Evolutionary conservation across 352 stramenopile genomes (phyloP), one percentile per base, ranked within the genome.

Genomic region (Globisporangium abappressorium): DNA sequence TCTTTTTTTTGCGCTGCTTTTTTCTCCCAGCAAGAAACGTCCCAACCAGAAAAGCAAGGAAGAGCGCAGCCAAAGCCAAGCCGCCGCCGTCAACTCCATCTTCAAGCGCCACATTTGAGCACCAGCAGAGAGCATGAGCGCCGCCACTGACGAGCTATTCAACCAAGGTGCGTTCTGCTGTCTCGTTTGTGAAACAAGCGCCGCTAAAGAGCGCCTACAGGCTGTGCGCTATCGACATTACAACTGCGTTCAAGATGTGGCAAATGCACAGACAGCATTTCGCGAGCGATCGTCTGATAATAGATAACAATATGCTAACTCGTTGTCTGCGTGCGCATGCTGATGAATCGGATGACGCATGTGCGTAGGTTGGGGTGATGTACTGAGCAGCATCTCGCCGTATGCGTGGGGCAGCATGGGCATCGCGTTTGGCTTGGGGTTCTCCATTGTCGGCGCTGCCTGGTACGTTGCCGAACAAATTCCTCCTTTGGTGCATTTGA

Each of bases 401-500:
- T 99, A 99, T 71, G 96, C 95, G 63, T 99, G 94, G 92, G 98
- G 92, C 4, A 98, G 94, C 73, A 98, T 99, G 84, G 98, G 98
- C 12, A 90, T 99, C 62, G 97, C 96, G 5, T 98, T 99, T 57
- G 97, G 96, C 55, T 81, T 99, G 54, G 86, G 90, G 54, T 92
- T 99, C 53, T 99, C 94, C 15, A 97, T 99, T 65, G 83, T 99
- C 33, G 98, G 98, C 54, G 98, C 98, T 34, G 96, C 93, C 26
- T 98, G 95, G 95, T 96, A 69, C 58, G 82, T 80, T 4, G 24
- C 33, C 46, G 46, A 54, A 18, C 18, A 24, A 49, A 38, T 22
- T 22, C 33, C 24, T 57, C 24, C 12, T 22, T 36, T 58, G 18
- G 1, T 30, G 28, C 18, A n/a, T 49, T n/a, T 49, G 20, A 8